Percentiles rank a stretch among this genome's conserved stretches.
phyloP scores from a whole-genome alignment of 1,139 yeast species.

The Pichia sp. region DNA sequence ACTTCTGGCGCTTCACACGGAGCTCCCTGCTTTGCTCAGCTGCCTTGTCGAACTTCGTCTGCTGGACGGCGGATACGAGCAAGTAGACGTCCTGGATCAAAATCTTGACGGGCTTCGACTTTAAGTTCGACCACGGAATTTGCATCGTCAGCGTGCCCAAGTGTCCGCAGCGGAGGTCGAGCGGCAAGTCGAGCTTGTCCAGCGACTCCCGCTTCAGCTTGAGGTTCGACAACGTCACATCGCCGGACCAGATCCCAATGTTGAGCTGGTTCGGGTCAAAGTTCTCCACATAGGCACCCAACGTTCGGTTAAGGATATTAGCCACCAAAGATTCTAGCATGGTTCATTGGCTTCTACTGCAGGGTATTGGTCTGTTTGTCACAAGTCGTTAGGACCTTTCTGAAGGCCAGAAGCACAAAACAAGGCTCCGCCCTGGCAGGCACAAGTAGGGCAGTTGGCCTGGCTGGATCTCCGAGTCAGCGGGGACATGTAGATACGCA shows the following conservation, averaged over 20 bases:
- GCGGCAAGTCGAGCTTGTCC: conserved; percentile 78
- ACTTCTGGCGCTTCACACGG: conserved; percentile 59
- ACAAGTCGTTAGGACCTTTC: no score
- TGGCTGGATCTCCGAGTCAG: no score
- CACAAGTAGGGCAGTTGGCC: no score
- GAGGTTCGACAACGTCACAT: conserved; percentile 77
- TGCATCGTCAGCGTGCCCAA: conserved; percentile 84
- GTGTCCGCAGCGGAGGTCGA: conserved; percentile 88
- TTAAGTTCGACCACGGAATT: conserved; percentile 95
- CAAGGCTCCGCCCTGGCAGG: no score
- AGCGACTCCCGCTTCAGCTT: conserved; percentile 77
- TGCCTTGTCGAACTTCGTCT: conserved; percentile 45
- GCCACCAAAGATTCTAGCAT: conserved; percentile 61
- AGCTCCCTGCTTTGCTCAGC: conserved; percentile 66
- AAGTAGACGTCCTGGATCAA: conserved; percentile 84
- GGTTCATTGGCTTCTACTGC: background rate
- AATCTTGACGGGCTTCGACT: conserved; percentile 87
- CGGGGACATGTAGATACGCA: no score
- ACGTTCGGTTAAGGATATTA: conserved; percentile 46
- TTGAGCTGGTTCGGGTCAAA: conserved; percentile 92
- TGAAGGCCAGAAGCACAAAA: no score
- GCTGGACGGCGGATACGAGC: conserved; percentile 67
- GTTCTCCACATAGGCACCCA: conserved; percentile 81
- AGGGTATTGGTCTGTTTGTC: background rate
- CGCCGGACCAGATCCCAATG: conserved; percentile 98